Base-by-base conservation (phyloP, 768 basidiomycete genomes). In the Russula ochroleuca region DNA sequence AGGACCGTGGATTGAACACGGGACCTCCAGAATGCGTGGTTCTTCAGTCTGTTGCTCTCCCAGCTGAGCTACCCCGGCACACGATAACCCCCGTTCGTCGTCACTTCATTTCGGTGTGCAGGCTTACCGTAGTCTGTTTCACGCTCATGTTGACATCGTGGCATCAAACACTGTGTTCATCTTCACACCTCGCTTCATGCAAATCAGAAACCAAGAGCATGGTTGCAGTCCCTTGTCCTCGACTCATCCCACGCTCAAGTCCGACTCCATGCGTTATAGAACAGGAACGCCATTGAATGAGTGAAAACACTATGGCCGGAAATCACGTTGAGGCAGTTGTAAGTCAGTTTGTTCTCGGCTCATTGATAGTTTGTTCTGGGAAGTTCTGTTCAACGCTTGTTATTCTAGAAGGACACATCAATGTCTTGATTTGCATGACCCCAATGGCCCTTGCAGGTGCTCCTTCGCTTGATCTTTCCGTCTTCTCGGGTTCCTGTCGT, bases 1-100 rank as follows among this genome's bases (percentile, higher is more conserved):
- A 84, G 80, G 79, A 84, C 84, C 83, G 83, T 84, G 85, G 85
- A 83, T 85, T 80, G 85, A 86, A 86, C 85, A 84, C 83, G 80
- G 83, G 85, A 85, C 85, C 85, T 86, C 81, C 80, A 86, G 84
- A 85, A 79, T 23, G 51, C 67, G 2, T 38, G 4, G 1, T 1
- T 23, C 69, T 72, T 72, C 71, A 71, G 71, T 71, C 71, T 71
- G 70, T 71, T 69, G 71, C 71, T 72, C 71, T 72, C 71, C 71
- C 71, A 72, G 67, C 70, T 71, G 70, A 71, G 70, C 70, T 71
- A 71, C 67, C 69, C 65, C 70, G 70, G 70, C 67, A 21, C 17
- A 17, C 28, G 10, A 1, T 6, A 6, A 5, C n/a, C 8, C 0
- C 1, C 13, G 7, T 9, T 28, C 13, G n/a, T 33, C 6, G 21